These are phyloP conservation scores for Prunus mume DNA, from an alignment of 306 rosid genomes.

Conservation along the genomic window DNA sequence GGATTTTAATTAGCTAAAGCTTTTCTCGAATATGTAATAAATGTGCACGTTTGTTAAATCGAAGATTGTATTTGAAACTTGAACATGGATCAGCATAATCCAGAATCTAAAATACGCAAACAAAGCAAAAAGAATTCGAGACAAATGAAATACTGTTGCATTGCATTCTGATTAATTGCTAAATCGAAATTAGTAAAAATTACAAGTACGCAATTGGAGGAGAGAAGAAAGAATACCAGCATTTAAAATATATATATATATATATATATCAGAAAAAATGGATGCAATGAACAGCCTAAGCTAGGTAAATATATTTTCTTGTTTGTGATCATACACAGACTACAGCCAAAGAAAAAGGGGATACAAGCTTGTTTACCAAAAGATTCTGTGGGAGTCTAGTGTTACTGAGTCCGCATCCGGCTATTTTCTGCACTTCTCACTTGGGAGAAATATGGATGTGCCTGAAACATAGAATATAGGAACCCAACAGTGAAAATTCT, in stretches of 20 bases:
- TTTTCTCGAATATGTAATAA: not conserved
- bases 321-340: not conserved
- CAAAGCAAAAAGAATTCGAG: not conserved
- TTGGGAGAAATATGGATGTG: constrained; percentile 48
- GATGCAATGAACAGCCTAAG: constrained; percentile 13
- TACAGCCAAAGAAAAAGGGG: not conserved
- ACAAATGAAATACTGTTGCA: not conserved
- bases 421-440: constrained; percentile 50
- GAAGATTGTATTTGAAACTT: not conserved
- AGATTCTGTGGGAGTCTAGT: not conserved
- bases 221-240: not conserved
- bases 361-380: constrained; percentile 3
- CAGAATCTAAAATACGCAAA: not conserved
- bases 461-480: constrained; percentile 29
- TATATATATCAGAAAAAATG: not conserved
- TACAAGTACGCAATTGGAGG: not conserved
- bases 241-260: not conserved
- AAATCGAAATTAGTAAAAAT: not conserved
- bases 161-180: not conserved
- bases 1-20: not conserved
- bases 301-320: not conserved
- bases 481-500: not conserved
- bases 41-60: not conserved
- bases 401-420: constrained; percentile 34
- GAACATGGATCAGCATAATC: not conserved